A percentile compares a stretch with the other conserved stretches of the same genome.
These are phyloP conservation scores for Serendipita sp. DNA, from an alignment of 768 basidiomycete species.

Conservation along the genomic window DNA sequence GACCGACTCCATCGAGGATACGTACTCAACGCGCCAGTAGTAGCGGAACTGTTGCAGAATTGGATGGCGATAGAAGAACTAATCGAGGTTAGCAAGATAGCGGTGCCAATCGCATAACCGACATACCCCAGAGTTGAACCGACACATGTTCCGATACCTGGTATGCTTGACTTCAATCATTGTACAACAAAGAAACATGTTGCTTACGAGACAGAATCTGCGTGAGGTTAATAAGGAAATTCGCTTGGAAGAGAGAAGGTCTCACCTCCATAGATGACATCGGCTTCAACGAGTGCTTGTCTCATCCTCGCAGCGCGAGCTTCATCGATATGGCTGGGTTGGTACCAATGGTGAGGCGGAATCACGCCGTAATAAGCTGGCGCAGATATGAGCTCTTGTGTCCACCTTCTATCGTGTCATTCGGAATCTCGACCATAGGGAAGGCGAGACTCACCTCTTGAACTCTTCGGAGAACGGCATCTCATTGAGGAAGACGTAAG, in stretches of 20 bases:
- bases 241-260: no score
- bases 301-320: constrained; percentile 37
- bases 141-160: constrained; percentile 88
- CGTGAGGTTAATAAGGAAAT: no score
- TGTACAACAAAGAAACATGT: no score
- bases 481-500: constrained; percentile 75
- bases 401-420: constrained; percentile 18
- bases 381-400: constrained; percentile 31
- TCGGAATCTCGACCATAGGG: background rate
- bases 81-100: background rate
- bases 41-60: constrained; percentile 62
- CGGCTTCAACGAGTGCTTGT: constrained; percentile 33
- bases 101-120: background rate
- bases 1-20: constrained; percentile 2
- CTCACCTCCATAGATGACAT: constrained; percentile 45
- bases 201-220: background rate
- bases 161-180: background rate
- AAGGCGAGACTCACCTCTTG: constrained; percentile 31
- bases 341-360: constrained; percentile 49
- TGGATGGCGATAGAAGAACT: constrained; percentile 78
- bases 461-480: constrained; percentile 60
- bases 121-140: constrained; percentile 80
- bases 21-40: constrained; percentile 85
- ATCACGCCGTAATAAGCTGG: constrained; percentile 48
- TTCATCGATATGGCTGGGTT: constrained; percentile 63